Evolutionary conservation across 2,329 filamentous ascomycete genomes (phyloP), one percentile per base, ranked within the genome.

Genomic region (Ceratocystis smalleyi): DNA sequence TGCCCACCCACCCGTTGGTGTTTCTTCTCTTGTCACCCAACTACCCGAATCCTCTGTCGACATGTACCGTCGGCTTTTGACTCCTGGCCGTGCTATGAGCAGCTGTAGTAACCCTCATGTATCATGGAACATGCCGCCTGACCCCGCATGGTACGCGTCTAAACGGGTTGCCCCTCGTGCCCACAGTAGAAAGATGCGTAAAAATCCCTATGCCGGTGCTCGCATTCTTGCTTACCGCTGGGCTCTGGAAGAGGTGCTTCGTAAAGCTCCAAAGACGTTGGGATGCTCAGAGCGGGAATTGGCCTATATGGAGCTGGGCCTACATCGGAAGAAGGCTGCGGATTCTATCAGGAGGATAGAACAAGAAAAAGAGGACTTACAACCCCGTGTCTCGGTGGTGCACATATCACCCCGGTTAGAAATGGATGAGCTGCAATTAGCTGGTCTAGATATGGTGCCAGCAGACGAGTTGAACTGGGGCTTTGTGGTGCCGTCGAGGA

Each of bases 1-100:
- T 2, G 54, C 54, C 17, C 19, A 17, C 3, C 54, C 62, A 15
- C 62, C 62, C 2, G 43, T 54, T 7, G 43, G 54, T 24, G 54
- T 64, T 6, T 64, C 62, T 24, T 47, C 62, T 19, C 27, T 64
- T 15, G 62, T 64, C 40, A 43, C 22, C 43, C 54, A 64, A 30
- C 54, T 64, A 10, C 43, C 62, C 10, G 62, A 59, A 8, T 15
- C 17, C 12, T 64, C 62, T 7, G 62, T 59, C 27, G 40, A 57
- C 17, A 35, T 59, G 19, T 64, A 64, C 54, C 54, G 54, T 27
- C 62, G 62, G 8, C 54, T 64, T 24, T 8, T 64, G 1, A 59
- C 62, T 15, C 62, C 62, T 5, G 62, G 62, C 43, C 62, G 51
- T 27, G 62, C 12, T 10, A 40, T 12, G 5, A 2, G 24, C 7